These are phyloP conservation scores for Fraxinus americana DNA, from an alignment of 257 asterid genomes.

Conservation along the genomic window DNA sequence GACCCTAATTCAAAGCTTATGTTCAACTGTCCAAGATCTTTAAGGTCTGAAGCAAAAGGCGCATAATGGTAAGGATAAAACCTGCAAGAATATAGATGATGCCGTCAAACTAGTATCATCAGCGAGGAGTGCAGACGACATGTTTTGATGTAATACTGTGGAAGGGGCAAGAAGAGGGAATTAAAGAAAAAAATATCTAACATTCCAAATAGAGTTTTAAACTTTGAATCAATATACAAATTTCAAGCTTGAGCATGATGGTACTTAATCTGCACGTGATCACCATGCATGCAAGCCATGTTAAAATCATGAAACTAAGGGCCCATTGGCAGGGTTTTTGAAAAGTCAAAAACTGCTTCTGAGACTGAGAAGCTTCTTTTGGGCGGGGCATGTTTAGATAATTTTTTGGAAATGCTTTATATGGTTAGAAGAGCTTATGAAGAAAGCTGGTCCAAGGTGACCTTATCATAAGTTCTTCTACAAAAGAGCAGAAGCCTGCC, in stretches of 20 bases:
- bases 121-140: neutral
- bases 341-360: too few species aligned
- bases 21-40: slow-evolving; percentile 71
- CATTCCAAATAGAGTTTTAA: neutral
- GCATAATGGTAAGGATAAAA: slow-evolving; percentile 97
- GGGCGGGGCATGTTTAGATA: too few species aligned
- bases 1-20: slow-evolving; percentile 79
- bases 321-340: neutral
- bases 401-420: too few species aligned
- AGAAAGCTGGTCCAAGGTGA: too few species aligned
- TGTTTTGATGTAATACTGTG: neutral
- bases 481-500: too few species aligned
- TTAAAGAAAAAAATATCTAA: neutral
- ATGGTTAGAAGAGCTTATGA: too few species aligned
- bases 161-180: neutral
- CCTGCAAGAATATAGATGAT: slow-evolving; percentile 51
- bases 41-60: slow-evolving; percentile 96
- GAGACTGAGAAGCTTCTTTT: too few species aligned
- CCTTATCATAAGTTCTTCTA: too few species aligned
- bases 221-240: neutral
- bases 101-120: slow-evolving; percentile 27
- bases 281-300: neutral
- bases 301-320: neutral
- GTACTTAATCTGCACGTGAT: neutral
- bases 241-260: neutral